phyloP scores from a whole-genome alignment of 176 grass and related monocot species.

The Phoenix dactylifera region DNA sequence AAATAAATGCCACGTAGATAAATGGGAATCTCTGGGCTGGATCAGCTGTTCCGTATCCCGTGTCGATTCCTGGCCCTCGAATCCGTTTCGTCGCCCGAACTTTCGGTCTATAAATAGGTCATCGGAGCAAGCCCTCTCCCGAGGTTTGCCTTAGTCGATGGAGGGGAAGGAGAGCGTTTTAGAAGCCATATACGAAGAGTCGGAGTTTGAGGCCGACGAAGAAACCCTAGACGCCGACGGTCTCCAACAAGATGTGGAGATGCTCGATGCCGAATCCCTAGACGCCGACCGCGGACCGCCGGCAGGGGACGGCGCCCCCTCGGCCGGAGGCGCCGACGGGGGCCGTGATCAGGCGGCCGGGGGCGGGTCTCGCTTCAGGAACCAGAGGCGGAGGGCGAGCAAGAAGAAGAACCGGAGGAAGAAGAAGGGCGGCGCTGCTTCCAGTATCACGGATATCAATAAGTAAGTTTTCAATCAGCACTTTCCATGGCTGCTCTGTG shows the following conservation, averaged over 20 bases:
- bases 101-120: too few species aligned
- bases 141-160: not conserved
- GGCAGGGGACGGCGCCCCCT: not conserved
- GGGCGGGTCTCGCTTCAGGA: not conserved
- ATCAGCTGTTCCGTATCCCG: too few species aligned
- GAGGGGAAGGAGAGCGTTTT: slow-evolving; percentile 19
- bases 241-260: slow-evolving; percentile 48
- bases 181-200: too few species aligned
- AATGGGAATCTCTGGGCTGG: too few species aligned
- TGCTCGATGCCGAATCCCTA: slow-evolving; percentile 48
- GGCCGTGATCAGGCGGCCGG: too few species aligned
- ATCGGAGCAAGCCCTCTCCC: too few species aligned
- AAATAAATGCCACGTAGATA: too few species aligned
- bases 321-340: not conserved
- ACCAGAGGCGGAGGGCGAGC: slow-evolving; percentile 13
- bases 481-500: not conserved
- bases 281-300: slow-evolving; percentile 8
- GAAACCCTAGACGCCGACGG: slow-evolving; percentile 25
- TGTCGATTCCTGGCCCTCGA: too few species aligned
- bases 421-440: slow-evolving; percentile 38
- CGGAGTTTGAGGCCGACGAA: slow-evolving; percentile 15
- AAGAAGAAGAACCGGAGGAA: slow-evolving; percentile 16
- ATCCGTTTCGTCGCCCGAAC: too few species aligned
- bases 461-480: slow-evolving; percentile 17
- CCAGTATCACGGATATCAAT: slow-evolving; percentile 65